These are phyloP conservation scores for Xanthoconium purpureum DNA, from an alignment of 768 basidiomycete species.

Conservation along the genomic window DNA sequence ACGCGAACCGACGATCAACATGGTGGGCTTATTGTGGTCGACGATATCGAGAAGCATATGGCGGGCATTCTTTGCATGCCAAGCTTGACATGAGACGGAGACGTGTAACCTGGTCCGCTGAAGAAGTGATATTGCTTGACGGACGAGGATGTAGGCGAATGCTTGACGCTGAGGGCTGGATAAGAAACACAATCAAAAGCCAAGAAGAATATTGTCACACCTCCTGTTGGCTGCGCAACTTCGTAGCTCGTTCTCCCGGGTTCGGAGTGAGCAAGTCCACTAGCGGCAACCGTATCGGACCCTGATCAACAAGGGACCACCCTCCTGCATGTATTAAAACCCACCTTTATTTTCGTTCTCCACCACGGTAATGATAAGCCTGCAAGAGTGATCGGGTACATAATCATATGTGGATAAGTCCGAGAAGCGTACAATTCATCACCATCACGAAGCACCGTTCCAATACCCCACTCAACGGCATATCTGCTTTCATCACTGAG, in stretches of 20 bases:
- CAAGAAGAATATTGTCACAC: constrained; percentile 38
- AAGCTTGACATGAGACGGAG: constrained; percentile 86
- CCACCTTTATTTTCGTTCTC: constrained; percentile 90
- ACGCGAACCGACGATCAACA: constrained; percentile 95
- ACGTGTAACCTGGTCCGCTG: constrained; percentile 90
- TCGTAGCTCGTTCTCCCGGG: constrained; percentile 69
- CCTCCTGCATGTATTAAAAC: constrained; percentile 13
- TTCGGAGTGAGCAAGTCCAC: constrained; percentile 72
- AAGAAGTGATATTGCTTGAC: constrained; percentile 84
- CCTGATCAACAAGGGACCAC: neutral
- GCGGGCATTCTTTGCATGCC: constrained; percentile 93
- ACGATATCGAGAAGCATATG: constrained; percentile 92
- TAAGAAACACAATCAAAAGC: constrained; percentile 9
- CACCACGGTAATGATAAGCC: constrained; percentile 83
- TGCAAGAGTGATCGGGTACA: constrained; percentile 17
- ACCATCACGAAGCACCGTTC: constrained; percentile 91
- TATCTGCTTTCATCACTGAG: constrained; percentile 91
- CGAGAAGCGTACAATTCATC: constrained; percentile 66
- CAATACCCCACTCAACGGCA: constrained; percentile 97
- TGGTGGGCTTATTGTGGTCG: constrained; percentile 81
- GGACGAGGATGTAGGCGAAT: constrained; percentile 80
- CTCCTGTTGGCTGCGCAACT: constrained; percentile 89
- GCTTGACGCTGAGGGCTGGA: constrained; percentile 67
- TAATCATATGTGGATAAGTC: neutral
- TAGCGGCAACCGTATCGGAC: constrained; percentile 24